These are phyloP conservation scores for Eucalyptus cloeziana DNA, from an alignment of 345 rosid genomes.

Conservation along the genomic window DNA sequence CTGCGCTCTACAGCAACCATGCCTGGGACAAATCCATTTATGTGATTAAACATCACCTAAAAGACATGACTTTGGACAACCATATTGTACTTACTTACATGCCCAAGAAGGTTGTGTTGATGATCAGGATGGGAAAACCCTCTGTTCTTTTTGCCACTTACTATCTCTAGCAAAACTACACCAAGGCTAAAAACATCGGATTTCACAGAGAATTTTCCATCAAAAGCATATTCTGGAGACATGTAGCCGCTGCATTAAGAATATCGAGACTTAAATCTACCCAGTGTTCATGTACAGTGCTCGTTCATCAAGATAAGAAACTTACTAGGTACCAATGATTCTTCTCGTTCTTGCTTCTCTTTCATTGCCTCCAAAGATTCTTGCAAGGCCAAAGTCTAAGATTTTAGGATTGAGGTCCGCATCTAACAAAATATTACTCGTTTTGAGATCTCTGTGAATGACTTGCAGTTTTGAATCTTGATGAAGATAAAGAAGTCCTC, in stretches of 20 bases:
- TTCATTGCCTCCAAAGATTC: background rate
- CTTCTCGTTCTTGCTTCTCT: background rate
- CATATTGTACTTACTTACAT: background rate
- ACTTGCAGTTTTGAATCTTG: slow-evolving; percentile 31
- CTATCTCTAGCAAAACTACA: slow-evolving; percentile 28
- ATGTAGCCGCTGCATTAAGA: background rate
- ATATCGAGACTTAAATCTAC: background rate
- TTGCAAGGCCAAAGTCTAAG: background rate
- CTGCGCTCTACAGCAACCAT: slow-evolving; percentile 9
- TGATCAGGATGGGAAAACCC: slow-evolving; percentile 18
- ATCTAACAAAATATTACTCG: slow-evolving; percentile 36
- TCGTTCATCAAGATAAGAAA: background rate
- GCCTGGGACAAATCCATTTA: background rate
- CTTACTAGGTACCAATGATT: background rate
- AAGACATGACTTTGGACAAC: background rate
- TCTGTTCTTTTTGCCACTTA: slow-evolving; percentile 35
- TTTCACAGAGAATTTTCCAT: slow-evolving; percentile 28
- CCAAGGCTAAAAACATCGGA: slow-evolving; percentile 42
- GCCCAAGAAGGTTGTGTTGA: slow-evolving; percentile 4
- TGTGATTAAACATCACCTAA: too few species aligned
- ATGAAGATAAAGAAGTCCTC: slow-evolving; percentile 47
- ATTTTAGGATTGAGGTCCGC: background rate
- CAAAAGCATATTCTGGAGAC: slow-evolving; percentile 3
- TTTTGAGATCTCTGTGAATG: slow-evolving; percentile 43
- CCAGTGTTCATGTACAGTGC: background rate